Base-by-base conservation (phyloP, 257 asterid species). In the Capsicum chinense region DNA sequence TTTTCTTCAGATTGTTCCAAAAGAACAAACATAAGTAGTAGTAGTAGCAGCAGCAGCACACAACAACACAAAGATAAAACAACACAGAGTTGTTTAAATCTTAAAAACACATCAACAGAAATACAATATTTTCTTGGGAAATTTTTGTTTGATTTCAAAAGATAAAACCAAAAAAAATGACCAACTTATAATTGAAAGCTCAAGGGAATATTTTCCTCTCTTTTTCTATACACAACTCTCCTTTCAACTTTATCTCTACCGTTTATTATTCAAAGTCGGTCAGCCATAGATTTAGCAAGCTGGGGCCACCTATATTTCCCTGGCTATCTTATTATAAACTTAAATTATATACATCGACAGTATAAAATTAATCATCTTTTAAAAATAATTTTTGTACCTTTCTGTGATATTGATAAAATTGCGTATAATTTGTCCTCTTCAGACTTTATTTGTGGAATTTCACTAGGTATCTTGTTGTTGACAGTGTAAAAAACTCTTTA, bases 241-340 rank as follows among this genome's bases (percentile, higher is more conserved):
- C 89, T 91, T 89, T 90, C 91, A 83, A 88, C 89, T 85, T 92
- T 90, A 92, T 90, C 93, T 87, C 76, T 52, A 21, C 64, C 81
- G 52, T 85, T 85, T 83, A 78, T 70, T 88, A 87, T 91, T 93
- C 94, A 89, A 93, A 89, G 90, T 84, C 88, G 87, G 97, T 92
- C 95, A 89, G 97, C 97, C 94, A 91, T 91, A 48, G 59, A 47
- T 16, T 66, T 64, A 76, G 81, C 81, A 5, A 39, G 62, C 81
- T 39, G 39, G 13, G 13, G 63, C 26, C 64, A 76, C 26, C 48
- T 52, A 52, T 26, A 16, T 4, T 4, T 4, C 26, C 59, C 69
- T 81, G 0, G 6, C 79, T 69, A 59, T 68, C 62, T 78, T 64
- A 58, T 16, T 26, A 64, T 26, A 10, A 64, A 21, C 21, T 39